Evolutionary conservation across 1,284 basidiomycete genomes (phyloP).

Genomic region (Ganoderma meredithae): DNA sequence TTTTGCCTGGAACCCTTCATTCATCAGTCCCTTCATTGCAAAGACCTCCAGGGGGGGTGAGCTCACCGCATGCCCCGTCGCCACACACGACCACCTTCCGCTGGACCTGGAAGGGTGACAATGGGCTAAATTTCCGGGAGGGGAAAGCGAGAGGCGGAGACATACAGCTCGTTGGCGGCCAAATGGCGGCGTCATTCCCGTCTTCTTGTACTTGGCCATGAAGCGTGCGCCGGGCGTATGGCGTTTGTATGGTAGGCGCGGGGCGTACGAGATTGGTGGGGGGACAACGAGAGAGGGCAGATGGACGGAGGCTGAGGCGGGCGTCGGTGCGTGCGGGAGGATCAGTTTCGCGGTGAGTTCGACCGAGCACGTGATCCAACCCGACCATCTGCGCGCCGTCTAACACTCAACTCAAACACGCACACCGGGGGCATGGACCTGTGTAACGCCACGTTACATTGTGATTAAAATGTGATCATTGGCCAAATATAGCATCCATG

Average conservation of each 20-base stretch:
- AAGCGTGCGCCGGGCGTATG: slow-evolving; percentile 2
- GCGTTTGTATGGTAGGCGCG: too few species aligned
- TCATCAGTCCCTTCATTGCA: slow-evolving; percentile 21
- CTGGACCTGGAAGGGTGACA: slow-evolving; percentile 51
- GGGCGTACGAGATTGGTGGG: background rate
- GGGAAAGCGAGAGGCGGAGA: background rate
- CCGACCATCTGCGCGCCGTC: too few species aligned
- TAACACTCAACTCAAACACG: too few species aligned
- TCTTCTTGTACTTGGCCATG: slow-evolving; percentile 41
- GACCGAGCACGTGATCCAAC: too few species aligned
- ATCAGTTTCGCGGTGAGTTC: too few species aligned
- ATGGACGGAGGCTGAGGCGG: background rate
- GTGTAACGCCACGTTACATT: too few species aligned
- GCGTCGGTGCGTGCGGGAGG: background rate
- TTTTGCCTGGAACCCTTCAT: slow-evolving; percentile 61
- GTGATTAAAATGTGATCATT: too few species aligned
- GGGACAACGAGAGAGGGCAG: background rate
- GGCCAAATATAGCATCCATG: too few species aligned
- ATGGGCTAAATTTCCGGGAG: background rate
- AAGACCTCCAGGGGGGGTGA: slow-evolving; percentile 13
- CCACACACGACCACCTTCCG: slow-evolving; percentile 87
- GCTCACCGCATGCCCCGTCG: slow-evolving; percentile 89
- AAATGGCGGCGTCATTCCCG: slow-evolving; percentile 39
- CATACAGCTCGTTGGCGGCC: slow-evolving; percentile 35
- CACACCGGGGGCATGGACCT: too few species aligned